phyloP scores from a whole-genome alignment of 345 rosid species.

The Psidium friedrichsthalianum region DNA sequence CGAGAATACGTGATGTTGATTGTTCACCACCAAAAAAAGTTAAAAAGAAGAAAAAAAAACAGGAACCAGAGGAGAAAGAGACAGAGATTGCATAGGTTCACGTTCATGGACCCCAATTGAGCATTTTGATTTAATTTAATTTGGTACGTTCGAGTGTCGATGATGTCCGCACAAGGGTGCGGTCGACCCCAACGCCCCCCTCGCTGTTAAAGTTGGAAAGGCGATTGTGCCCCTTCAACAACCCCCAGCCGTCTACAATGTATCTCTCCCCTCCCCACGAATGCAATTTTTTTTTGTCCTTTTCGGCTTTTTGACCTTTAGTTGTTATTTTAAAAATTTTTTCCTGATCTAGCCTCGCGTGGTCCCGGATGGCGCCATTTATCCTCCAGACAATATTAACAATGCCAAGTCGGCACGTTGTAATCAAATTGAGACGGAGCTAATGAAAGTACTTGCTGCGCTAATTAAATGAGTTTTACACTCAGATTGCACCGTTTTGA shows the following conservation, averaged over 20 bases:
- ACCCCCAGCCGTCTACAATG: background rate
- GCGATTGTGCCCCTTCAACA: background rate
- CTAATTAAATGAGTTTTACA: background rate
- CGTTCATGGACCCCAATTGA: too few relatives aligned
- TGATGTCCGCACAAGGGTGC: background rate
- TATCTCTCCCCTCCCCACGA: background rate
- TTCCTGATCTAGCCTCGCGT: background rate
- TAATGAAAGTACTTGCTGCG: background rate
- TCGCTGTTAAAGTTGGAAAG: background rate
- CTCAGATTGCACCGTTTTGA: background rate
- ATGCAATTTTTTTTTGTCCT: background rate
- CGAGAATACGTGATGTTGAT: background rate
- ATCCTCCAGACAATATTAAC: background rate
- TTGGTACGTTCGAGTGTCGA: background rate
- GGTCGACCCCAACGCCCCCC: too few relatives aligned
- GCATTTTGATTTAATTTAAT: background rate
- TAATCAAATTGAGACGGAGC: background rate
- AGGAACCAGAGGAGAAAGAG: background rate
- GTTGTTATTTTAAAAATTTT: background rate
- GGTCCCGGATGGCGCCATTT: too few relatives aligned
- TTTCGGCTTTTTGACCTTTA: background rate
- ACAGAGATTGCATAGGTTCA: background rate
- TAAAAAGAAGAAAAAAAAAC: background rate
- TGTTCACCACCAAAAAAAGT: background rate
- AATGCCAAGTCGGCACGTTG: background rate